These are phyloP conservation scores for Aquilaria malaccensis DNA, from an alignment of 345 rosid species.

Conservation along the genomic window DNA sequence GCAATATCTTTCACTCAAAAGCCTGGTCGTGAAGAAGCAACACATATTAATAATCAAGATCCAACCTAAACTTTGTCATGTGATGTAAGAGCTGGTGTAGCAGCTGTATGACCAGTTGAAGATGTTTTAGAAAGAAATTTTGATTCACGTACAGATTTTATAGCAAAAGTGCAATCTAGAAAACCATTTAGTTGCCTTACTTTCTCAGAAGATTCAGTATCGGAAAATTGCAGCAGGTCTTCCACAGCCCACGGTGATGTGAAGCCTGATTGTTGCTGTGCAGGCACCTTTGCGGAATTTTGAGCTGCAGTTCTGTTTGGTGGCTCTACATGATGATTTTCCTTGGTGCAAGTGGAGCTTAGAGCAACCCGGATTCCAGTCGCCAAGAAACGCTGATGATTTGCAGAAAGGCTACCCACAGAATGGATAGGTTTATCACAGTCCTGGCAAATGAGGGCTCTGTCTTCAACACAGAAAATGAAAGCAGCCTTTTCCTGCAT, in stretches of 20 bases:
- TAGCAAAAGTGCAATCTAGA: neutral
- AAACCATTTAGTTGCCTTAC: slow-evolving; percentile 23
- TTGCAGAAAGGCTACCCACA: slow-evolving; percentile 68
- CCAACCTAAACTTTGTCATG: too few species aligned
- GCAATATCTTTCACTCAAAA: too few species aligned
- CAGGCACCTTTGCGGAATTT: slow-evolving; percentile 29
- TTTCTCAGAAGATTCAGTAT: slow-evolving; percentile 59
- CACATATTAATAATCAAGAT: too few species aligned
- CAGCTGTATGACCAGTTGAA: too few species aligned
- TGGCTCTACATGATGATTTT: slow-evolving; percentile 47
- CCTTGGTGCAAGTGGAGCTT: slow-evolving; percentile 50
- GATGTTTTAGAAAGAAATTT: too few species aligned
- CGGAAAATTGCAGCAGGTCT: slow-evolving; percentile 67
- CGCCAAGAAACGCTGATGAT: slow-evolving; percentile 86
- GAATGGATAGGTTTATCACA: slow-evolving; percentile 84
- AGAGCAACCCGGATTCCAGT: slow-evolving; percentile 87
- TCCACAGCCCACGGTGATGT: slow-evolving; percentile 70
- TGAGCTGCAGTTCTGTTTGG: slow-evolving; percentile 42
- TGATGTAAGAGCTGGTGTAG: too few species aligned
- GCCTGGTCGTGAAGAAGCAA: too few species aligned
- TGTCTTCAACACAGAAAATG: slow-evolving; percentile 96
- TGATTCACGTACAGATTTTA: neutral
- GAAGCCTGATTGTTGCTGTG: slow-evolving; percentile 33
- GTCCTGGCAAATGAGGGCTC: slow-evolving; percentile 83
- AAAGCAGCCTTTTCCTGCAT: slow-evolving; percentile 88